Evolutionary conservation across 805 yeast genomes (phyloP).

Genomic region (Kodamaea laetipori): DNA sequence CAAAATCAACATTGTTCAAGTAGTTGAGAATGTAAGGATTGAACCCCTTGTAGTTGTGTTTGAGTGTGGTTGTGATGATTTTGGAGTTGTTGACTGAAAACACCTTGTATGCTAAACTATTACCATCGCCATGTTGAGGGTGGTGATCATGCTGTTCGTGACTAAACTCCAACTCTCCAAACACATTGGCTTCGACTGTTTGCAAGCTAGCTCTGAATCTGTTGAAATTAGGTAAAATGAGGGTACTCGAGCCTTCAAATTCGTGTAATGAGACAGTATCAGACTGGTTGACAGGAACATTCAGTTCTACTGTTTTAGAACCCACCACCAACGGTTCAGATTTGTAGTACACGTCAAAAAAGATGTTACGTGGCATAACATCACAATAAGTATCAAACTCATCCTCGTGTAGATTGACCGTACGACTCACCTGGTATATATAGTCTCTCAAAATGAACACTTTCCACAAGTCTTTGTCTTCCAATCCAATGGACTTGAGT

Average conservation of each 20-base stretch:
- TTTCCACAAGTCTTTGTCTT: constrained; percentile 80
- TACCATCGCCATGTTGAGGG: neutral
- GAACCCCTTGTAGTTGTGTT: constrained; percentile 66
- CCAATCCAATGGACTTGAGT: constrained; percentile 70
- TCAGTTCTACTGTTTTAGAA: constrained; percentile 24
- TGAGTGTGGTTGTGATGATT: constrained; percentile 37
- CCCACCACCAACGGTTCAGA: constrained; percentile 31
- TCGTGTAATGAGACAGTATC: constrained; percentile 16
- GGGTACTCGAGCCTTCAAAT: constrained; percentile 23
- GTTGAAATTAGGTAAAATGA: constrained; percentile 33
- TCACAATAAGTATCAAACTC: constrained; percentile 17
- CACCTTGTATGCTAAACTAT: constrained; percentile 18
- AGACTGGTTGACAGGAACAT: constrained; percentile 16
- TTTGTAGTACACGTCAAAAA: constrained; percentile 40
- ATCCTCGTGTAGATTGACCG: neutral
- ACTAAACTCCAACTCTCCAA: constrained; percentile 46
- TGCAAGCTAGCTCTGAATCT: constrained; percentile 40
- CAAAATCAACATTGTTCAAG: constrained; percentile 53
- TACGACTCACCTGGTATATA: constrained; percentile 58
- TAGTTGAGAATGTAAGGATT: constrained; percentile 64
- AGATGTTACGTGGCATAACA: constrained; percentile 36
- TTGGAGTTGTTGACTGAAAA: constrained; percentile 34
- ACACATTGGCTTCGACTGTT: constrained; percentile 43
- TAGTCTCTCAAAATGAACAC: constrained; percentile 69
- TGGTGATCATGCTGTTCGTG: constrained; percentile 20